A percentile compares a stretch with the other conserved stretches of the same genome.
phyloP scores from a whole-genome alignment of 2,329 filamentous ascomycete genomes.

The Penicillium sp. region DNA sequence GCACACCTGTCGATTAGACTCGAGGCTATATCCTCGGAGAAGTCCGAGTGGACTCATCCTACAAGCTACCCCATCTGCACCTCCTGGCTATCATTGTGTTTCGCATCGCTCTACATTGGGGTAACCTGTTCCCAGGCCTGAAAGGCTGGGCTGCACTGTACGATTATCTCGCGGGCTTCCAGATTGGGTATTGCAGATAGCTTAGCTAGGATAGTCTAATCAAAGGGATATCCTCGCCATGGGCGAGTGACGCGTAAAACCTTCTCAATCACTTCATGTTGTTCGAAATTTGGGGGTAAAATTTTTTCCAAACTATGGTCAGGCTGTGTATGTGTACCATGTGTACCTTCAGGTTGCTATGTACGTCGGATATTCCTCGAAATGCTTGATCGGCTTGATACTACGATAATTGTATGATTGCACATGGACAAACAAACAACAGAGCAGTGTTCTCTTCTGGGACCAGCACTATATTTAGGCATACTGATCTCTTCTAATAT shows the following conservation, averaged over 20 bases:
- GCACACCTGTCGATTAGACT: constrained; percentile 11
- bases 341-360: background rate
- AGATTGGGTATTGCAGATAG: constrained; percentile 13
- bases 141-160: constrained; percentile 7
- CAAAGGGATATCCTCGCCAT: constrained; percentile 1
- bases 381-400: background rate
- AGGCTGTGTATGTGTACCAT: no score
- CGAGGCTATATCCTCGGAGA: constrained; percentile 9
- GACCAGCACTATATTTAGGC: background rate
- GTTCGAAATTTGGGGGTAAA: no score
- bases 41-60: constrained; percentile 6
- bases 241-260: background rate
- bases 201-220: constrained; percentile 18
- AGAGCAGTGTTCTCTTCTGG: background rate
- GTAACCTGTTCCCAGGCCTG: constrained; percentile 10
- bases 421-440: no score
- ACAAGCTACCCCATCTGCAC: constrained; percentile 4
- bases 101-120: constrained; percentile 1
- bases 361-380: background rate
- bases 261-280: background rate
- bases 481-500: background rate
- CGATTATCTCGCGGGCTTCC: background rate
- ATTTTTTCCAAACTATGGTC: no score
- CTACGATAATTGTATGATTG: background rate
- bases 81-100: background rate